Conservation (phyloP, 495 filamentous ascomycete species). For the Choiromyces venosus region DNA sequence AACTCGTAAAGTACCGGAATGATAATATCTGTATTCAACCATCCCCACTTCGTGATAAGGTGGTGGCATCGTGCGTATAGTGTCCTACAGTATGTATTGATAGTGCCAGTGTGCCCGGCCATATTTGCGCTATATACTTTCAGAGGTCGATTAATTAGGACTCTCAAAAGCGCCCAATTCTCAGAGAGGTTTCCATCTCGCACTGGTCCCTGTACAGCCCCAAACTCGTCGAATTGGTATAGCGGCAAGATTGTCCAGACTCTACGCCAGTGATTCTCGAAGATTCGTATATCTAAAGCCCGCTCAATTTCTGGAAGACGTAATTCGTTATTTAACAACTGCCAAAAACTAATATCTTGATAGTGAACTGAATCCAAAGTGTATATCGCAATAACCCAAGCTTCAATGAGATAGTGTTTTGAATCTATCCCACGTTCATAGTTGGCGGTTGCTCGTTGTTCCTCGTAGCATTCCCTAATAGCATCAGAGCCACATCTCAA, state of each 20-base stretch:
- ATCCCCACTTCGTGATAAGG: conserved; percentile 77
- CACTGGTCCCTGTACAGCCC: conserved; percentile 51
- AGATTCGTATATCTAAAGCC: conserved; percentile 50
- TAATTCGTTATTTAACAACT: conserved; percentile 51
- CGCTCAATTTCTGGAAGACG: conserved; percentile 31
- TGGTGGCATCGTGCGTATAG: conserved; percentile 70
- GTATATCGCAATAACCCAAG: conserved; percentile 62
- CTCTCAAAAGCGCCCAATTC: conserved; percentile 68
- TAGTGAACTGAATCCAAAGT: conserved; percentile 50
- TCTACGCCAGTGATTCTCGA: conserved; percentile 70
- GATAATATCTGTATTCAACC: conserved; percentile 71
- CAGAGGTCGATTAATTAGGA: conserved; percentile 60
- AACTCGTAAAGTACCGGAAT: conserved; percentile 84
- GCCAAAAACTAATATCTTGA: conserved; percentile 54
- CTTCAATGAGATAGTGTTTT: conserved; percentile 54
- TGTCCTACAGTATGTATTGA: conserved; percentile 75
- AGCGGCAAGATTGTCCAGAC: conserved; percentile 71
- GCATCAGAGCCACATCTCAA: conserved; percentile 49
- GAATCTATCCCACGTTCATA: conserved; percentile 63
- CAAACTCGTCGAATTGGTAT: conserved; percentile 65
- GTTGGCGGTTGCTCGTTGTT: conserved; percentile 51
- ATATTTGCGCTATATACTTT: conserved; percentile 56
- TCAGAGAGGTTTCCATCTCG: conserved; percentile 47
- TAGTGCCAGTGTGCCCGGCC: conserved; percentile 49
- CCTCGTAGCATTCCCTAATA: conserved; percentile 58